Evolutionary conservation across 2,329 filamentous ascomycete genomes (phyloP).

Genomic region (Fusarium veterinarium): DNA sequence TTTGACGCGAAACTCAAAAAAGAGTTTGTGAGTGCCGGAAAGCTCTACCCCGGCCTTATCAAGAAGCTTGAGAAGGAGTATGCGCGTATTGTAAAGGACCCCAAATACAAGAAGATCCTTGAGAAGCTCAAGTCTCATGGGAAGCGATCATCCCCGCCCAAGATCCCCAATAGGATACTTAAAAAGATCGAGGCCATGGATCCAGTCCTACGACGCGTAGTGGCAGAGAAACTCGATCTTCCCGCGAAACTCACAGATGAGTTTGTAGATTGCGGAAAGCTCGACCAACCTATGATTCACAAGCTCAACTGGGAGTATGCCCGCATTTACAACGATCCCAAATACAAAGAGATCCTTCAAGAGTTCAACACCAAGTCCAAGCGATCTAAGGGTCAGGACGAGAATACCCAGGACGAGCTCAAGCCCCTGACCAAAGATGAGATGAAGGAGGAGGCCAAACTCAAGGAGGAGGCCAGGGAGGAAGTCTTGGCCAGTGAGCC

Average conservation of each 20-base stretch:
- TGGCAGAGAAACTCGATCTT: not conserved
- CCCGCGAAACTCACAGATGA: not conserved
- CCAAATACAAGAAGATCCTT: not conserved
- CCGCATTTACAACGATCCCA: not conserved
- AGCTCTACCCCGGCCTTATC: not conserved
- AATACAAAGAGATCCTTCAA: not conserved
- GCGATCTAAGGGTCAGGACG: not conserved
- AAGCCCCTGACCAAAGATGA: not conserved
- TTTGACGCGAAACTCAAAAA: not conserved
- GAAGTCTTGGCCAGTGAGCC: not conserved
- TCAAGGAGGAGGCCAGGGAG: not conserved
- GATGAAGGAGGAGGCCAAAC: not conserved
- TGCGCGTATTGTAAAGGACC: not conserved
- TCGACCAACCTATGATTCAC: not conserved
- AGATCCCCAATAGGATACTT: not conserved
- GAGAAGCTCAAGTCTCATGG: not conserved
- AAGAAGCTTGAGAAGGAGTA: constrained; percentile 10
- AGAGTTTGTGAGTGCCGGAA: not conserved
- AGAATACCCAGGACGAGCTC: not conserved
- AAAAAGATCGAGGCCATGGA: not conserved
- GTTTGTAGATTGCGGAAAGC: not conserved
- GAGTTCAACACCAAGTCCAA: not conserved
- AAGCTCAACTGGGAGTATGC: constrained; percentile 7
- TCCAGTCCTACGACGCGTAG: not conserved
- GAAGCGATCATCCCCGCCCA: not conserved